Conservation (phyloP, 2,329 filamentous ascomycete species). For the Cladobotryum mycophilum region DNA sequence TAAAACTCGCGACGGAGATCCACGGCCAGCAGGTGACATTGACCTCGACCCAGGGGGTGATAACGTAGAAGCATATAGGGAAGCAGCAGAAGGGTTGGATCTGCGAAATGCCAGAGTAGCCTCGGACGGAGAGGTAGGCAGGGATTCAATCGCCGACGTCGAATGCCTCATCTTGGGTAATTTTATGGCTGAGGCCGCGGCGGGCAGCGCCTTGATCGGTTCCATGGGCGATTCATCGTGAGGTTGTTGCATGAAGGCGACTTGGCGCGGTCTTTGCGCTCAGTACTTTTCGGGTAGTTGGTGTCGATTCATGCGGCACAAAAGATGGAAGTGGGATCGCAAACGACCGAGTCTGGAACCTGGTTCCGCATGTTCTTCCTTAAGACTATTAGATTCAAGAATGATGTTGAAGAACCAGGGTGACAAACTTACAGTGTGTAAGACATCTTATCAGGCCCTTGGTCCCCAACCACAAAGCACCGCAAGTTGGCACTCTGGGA, state of each 20-base stretch:
- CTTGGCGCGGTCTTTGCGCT: constrained; percentile 16
- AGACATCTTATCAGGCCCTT: constrained; percentile 1
- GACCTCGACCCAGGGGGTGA: constrained; percentile 63
- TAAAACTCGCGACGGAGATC: constrained; percentile 50
- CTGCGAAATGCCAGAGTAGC: constrained; percentile 47
- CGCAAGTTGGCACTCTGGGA: background rate
- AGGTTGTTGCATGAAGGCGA: constrained; percentile 60
- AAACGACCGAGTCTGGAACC: constrained; percentile 15
- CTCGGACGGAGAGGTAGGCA: constrained; percentile 45
- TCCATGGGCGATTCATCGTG: constrained; percentile 59
- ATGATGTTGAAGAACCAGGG: constrained; percentile 1
- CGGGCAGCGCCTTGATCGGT: constrained; percentile 63
- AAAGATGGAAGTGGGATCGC: constrained; percentile 13
- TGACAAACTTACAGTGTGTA: constrained; percentile 1
- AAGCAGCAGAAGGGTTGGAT: constrained; percentile 52
- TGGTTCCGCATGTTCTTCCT: constrained; percentile 25
- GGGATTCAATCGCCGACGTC: constrained; percentile 42
- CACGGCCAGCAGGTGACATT: constrained; percentile 57
- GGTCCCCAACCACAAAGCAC: background rate
- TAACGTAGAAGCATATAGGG: constrained; percentile 59
- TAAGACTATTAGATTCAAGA: background rate
- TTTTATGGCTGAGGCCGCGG: constrained; percentile 54
- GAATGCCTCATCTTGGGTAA: constrained; percentile 57
- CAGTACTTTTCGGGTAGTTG: constrained; percentile 7
- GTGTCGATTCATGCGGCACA: constrained; percentile 13